A percentile compares a stretch with the other conserved stretches of the same genome.
Conservation (phyloP, 768 basidiomycete species). For the Serendipita indica region DNA sequence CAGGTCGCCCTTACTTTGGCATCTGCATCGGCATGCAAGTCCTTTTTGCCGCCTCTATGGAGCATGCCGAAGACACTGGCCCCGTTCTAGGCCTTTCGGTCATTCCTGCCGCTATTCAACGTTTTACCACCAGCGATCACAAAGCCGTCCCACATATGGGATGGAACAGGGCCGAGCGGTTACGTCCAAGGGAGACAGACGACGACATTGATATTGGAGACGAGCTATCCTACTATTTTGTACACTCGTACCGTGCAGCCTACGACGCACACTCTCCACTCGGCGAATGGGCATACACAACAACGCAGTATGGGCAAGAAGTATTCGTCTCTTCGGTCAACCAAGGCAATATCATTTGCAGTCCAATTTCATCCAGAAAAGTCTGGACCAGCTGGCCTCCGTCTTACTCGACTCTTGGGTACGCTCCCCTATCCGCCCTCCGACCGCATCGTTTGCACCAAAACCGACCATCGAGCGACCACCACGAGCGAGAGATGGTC, state of each 20-base stretch:
- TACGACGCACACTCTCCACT: conserved; percentile 49
- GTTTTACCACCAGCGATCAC: conserved; percentile 44
- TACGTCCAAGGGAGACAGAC: conserved; percentile 25
- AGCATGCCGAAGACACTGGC: conserved; percentile 33
- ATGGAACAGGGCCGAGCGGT: conserved; percentile 68
- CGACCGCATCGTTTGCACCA: conserved; percentile 22
- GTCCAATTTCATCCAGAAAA: conserved; percentile 99
- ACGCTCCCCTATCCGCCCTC: conserved; percentile 22
- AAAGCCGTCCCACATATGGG: conserved; percentile 97
- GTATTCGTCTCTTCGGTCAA: conserved; percentile 75
- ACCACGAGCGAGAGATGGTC: conserved; percentile 40
- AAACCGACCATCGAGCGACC: conserved; percentile 23
- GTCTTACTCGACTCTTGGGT: conserved; percentile 70
- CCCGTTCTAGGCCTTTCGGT: conserved; percentile 57
- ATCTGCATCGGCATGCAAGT: conserved; percentile 99
- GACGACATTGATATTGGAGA: conserved; percentile 33
- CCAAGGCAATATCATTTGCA: conserved; percentile 72
- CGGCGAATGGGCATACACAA: conserved; percentile 66
- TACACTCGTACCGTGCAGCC: conserved; percentile 83
- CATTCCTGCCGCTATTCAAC: conserved; percentile 66
- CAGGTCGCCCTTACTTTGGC: conserved; percentile 87
- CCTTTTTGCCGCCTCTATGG: conserved; percentile 74
- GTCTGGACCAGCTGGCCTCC: conserved; percentile 75
- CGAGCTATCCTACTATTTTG: conserved; percentile 81
- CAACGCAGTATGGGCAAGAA: conserved; percentile 90